Base-by-base conservation (phyloP, 2,329 filamentous ascomycete genomes). In the Sporothrix inflata region DNA sequence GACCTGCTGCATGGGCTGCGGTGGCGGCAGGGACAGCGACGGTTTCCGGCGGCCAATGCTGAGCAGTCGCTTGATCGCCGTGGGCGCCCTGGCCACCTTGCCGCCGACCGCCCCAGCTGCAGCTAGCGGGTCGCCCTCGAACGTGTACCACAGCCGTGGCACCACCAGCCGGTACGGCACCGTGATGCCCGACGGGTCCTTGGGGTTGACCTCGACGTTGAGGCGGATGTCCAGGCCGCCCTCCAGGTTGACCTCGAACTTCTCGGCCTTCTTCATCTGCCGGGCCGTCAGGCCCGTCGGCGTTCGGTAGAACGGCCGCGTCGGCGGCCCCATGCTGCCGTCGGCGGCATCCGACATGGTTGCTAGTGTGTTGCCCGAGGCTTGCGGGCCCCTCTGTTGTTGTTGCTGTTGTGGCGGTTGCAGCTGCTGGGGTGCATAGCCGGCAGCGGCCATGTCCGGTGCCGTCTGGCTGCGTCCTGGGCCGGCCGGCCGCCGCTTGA, bases 131-230 rank as follows among this genome's bases (percentile, higher is more conserved):
- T 83, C 82, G 1, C 79, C 78, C 19, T 82, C 79, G 73, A 87
- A 85, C 69, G 88, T 85, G 72, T 90, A 90, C 81, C 86, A 87
- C 69, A 99, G 83, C 70, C 90, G 89, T 12, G 97, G 96, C 5
- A 99, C 91, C 1, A 98, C 86, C 5, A 99, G 83, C 51, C 94
- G 87, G 80, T 99, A 99, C 9, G 94, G 93, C 68, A 90, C 88
- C 0, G 96, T 99, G 75, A 93, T 94, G 16, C 96, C 97, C 0
- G 92, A 87, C 0, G 96, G 95, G 77, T 99, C 94, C 74, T 89
- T 90, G 60, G 92, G 88, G 77, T 91, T 94, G 74, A 98, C 89
- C 82, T 99, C 96, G 74, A 97, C 90, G 77, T 98, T 97, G 57
- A 99, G 82, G 68, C 90, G 92, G 47, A 99, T 91, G 75, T 98